A percentile compares a stretch with the other conserved stretches of the same genome.
phyloP scores from a whole-genome alignment of 2,329 filamentous ascomycete species.

The Botrytis byssoidea region DNA sequence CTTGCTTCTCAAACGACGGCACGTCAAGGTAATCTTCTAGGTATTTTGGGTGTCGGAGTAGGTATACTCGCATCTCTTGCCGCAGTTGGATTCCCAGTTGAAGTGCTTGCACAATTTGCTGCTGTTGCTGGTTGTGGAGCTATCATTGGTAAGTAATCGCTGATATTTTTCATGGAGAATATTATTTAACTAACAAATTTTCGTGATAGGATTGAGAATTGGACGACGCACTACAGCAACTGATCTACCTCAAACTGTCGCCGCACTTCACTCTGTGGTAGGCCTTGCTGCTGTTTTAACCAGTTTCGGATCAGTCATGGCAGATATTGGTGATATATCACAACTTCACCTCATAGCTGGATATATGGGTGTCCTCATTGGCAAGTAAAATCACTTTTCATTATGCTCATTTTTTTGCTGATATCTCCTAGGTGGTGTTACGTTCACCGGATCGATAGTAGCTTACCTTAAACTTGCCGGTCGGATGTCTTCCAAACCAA shows the following conservation, averaged over 20 bases:
- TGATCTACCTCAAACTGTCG: slow-evolving; percentile 84
- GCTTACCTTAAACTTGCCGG: slow-evolving; percentile 86
- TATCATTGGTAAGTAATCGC: slow-evolving; percentile 50
- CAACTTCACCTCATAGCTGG: slow-evolving; percentile 82
- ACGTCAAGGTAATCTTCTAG: slow-evolving; percentile 79
- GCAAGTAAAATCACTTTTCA: slow-evolving; percentile 40
- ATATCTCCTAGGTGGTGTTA: slow-evolving; percentile 61
- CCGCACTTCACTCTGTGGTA: slow-evolving; percentile 85
- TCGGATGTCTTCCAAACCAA: slow-evolving; percentile 75
- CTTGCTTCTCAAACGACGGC: slow-evolving; percentile 81
- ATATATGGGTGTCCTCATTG: slow-evolving; percentile 83
- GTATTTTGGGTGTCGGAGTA: slow-evolving; percentile 79
- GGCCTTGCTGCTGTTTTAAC: slow-evolving; percentile 86
- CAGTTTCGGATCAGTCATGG: slow-evolving; percentile 82
- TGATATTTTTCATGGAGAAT: background rate
- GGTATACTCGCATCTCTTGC: slow-evolving; percentile 80
- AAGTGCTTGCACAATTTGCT: slow-evolving; percentile 78
- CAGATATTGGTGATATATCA: slow-evolving; percentile 65
- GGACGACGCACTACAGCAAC: slow-evolving; percentile 86
- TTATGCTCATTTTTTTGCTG: background rate
- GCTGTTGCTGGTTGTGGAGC: slow-evolving; percentile 70
- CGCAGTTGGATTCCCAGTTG: slow-evolving; percentile 76
- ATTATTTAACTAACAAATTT: background rate
- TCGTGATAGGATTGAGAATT: slow-evolving; percentile 61
- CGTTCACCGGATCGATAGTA: slow-evolving; percentile 87